Evolutionary conservation across 768 basidiomycete genomes (phyloP), one percentile per base, ranked within the genome.

Genomic region (Termitomyces sp.): DNA sequence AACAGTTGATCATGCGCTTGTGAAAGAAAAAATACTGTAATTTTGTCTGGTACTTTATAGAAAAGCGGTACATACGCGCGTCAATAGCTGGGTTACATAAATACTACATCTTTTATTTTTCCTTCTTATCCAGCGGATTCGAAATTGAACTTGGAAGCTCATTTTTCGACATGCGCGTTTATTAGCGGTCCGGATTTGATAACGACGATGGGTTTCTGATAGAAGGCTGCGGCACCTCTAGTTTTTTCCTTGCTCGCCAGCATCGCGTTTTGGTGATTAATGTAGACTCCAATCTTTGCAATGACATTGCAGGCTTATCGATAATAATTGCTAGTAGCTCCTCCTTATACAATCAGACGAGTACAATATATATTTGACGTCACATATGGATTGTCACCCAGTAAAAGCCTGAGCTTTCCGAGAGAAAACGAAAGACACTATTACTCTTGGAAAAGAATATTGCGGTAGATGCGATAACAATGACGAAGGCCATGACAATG

Each of bases 1-100:
- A 96, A 71, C 92, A 94, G 68, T 71, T 97, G 63, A 90, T 96
- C 67, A 75, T 85, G 76, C 79, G 83, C 63, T 64, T 92, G 71
- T 90, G 26, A 55, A 32, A 27, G 26, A 55, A 32, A 27, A 39
- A 27, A 26, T 27, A 29, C 1, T 46, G 8, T 29, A 46, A 36
- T 22, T 4, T n/a, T 29, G 34, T 55, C 7, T 16, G 18, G 26
- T 43, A 46, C 41, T 52, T 14, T 48, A 44, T 43, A 53, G 43
- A 34, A 53, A 53, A 20, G 41, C 18, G 29, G n/a, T 46, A 27
- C 29, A n/a, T n/a, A n/a, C n/a, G n/a, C n/a, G 50, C n/a, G 34
- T 56, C 24, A 47, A 53, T 46, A 32, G 13, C 42, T 39, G 9
- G 44, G n/a, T n/a, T n/a, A n/a, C n/a, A n/a, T n/a, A n/a, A n/a